Base-by-base conservation (phyloP, 1,284 basidiomycete genomes). In the Ustilago trichophora region DNA sequence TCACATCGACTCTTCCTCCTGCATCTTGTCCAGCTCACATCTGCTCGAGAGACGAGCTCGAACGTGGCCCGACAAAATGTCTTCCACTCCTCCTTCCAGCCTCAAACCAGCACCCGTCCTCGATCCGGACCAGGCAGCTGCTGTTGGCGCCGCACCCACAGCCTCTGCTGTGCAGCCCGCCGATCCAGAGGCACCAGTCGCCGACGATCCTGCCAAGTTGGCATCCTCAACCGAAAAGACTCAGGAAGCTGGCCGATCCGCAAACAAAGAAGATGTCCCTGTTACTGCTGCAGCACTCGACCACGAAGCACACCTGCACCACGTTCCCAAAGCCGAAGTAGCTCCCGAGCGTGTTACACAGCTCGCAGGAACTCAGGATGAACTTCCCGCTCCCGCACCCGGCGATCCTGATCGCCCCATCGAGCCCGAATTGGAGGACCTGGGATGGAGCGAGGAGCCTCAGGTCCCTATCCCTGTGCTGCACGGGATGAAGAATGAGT, bases 401-500 rank as follows among this genome's bases (percentile, higher is more conserved):
- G 74, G 74, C 13, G 72, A 76, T 25, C 26, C 49, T 9, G 40
- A 68, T 7, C 65, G 73, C 9, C 54, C 75, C 15, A 47, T 66
- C 32, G 75, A 77, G 38, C 73, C 73, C 11, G 75, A 62, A 24
- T 36, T 73, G n/a, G 43, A 65, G 25, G 75, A 77, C 26, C 45
- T 77, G 15, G 75, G 75, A 7, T 77, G 75, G 75, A 64, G 62
- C 57, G 65, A 65, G 40, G 59, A 76, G 36, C 75, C 73, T n/a
- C 45, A 34, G 9, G 49, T 73, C 6, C 72, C 72, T 21, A 59
- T 72, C 16, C 75, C 75, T 6, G 70, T 80, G 9, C 47, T 82
- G 21, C 67, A 71, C 33, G 83, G 83, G 4, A 59, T 84, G 29
- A 66, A 78, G 42, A 84, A 84, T 59, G 84, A 84, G 19, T 80